These are phyloP conservation scores for Exophiala sideris DNA, from an alignment of 2,329 filamentous ascomycete species.

Conservation along the genomic window DNA sequence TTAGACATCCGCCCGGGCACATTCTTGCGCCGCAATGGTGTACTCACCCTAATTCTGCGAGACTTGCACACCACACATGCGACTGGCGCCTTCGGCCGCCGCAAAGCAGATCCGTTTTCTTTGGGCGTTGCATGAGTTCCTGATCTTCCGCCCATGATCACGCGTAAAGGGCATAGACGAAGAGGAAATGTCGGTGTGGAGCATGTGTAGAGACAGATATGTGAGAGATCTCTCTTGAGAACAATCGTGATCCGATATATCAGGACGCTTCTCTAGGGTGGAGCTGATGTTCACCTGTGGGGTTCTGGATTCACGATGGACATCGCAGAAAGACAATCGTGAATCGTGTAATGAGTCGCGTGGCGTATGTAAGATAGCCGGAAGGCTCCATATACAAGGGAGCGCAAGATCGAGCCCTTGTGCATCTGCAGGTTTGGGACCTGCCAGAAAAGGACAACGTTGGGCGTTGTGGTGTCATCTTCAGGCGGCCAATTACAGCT, in stretches of 20 bases:
- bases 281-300: neutral
- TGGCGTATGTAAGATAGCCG: too few species aligned
- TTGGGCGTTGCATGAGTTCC: neutral
- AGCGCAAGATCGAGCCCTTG: too few species aligned
- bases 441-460: too few species aligned
- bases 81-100: neutral
- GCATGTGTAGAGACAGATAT: neutral
- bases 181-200: neutral
- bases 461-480: too few species aligned
- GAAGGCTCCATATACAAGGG: too few species aligned
- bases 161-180: too few species aligned
- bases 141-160: neutral
- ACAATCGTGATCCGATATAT: too few species aligned
- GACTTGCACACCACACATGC: constrained; percentile 9
- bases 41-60: constrained; percentile 4
- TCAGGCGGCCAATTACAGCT: too few species aligned
- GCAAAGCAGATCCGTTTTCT: neutral
- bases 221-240: neutral
- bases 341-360: too few species aligned
- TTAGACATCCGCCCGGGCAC: neutral
- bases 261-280: neutral
- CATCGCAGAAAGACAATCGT: too few species aligned
- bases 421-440: too few species aligned
- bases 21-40: neutral
- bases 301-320: too few species aligned